A percentile compares a stretch with the other conserved stretches of the same genome.
phyloP scores from a whole-genome alignment of 352 stramenopile species.

The Phytophthora aleatoria region DNA sequence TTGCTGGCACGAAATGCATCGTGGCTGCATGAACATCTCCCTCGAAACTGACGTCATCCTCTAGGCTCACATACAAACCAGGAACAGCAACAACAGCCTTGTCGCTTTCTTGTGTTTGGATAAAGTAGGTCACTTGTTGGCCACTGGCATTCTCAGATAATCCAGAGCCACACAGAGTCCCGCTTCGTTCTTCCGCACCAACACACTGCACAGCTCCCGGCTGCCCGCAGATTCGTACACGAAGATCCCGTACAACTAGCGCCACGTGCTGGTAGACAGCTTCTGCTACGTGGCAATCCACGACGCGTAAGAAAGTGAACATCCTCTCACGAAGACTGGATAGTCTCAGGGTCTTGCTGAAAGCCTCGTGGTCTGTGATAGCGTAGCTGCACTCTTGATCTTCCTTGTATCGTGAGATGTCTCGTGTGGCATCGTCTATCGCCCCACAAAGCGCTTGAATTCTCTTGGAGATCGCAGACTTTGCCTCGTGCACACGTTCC shows the following conservation, averaged over 20 bases:
- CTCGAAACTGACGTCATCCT: conserved; percentile 31
- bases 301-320: conserved; percentile 59
- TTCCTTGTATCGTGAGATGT: conserved; percentile 20
- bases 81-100: conserved; percentile 3
- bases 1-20: conserved; percentile 37
- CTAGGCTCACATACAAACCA: conserved; percentile 30
- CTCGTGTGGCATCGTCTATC: conserved; percentile 25
- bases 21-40: conserved; percentile 21
- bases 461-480: conserved; percentile 18
- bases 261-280: conserved; percentile 48
- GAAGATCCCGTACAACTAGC: conserved; percentile 36
- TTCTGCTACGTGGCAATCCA: conserved; percentile 50
- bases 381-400: conserved; percentile 14
- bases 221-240: conserved; percentile 41
- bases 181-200: not conserved
- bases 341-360: conserved; percentile 32
- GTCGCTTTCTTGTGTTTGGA: conserved; percentile 3
- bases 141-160: not conserved
- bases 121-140: conserved; percentile 9
- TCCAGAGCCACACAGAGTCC: conserved; percentile 5
- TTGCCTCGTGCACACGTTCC: conserved; percentile 19
- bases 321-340: conserved; percentile 52
- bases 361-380: conserved; percentile 22
- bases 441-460: conserved; percentile 27
- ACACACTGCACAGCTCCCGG: not conserved